Evolutionary conservation across 176 grass and related monocot species (phyloP).

Genomic region (Triticum dicoccoides): DNA sequence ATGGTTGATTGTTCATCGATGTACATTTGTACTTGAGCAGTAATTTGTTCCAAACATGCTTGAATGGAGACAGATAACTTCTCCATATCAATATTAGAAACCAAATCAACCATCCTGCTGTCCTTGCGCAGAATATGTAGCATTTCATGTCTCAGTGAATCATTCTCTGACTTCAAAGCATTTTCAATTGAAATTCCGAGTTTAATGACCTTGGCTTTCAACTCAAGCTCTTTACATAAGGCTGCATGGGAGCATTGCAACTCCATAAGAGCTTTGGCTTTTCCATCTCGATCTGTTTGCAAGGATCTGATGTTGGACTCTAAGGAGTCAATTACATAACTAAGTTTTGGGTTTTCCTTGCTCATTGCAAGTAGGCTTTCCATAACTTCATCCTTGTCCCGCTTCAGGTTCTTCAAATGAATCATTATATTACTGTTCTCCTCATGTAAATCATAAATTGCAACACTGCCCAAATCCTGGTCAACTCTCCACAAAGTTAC

Average conservation of each 20-base stretch:
- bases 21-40: conserved; percentile 44
- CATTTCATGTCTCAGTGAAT: conserved; percentile 51
- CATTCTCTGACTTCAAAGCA: conserved; percentile 46
- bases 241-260: conserved; percentile 37
- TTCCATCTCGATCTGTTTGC: conserved; percentile 46
- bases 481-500: conserved; percentile 60
- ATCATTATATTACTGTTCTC: conserved; percentile 39
- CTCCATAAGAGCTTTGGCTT: conserved; percentile 36
- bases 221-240: conserved; percentile 42
- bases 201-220: conserved; percentile 38
- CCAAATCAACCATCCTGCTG: conserved; percentile 24
- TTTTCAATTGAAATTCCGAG: conserved; percentile 36
- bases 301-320: conserved; percentile 42
- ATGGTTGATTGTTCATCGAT: conserved; percentile 44
- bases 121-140: conserved; percentile 41
- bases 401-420: conserved; percentile 33
- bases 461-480: conserved; percentile 36
- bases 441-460: conserved; percentile 40
- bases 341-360: conserved; percentile 45
- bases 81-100: conserved; percentile 28
- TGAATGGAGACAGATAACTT: conserved; percentile 48
- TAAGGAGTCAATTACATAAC: conserved; percentile 35
- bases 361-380: conserved; percentile 25
- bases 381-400: conserved; percentile 27
- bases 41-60: conserved; percentile 49